A percentile compares a stretch with the other conserved stretches of the same genome.
These are phyloP conservation scores for Cladorrhinum sp. DNA, from an alignment of 2,329 filamentous ascomycete species.

Conservation along the genomic window DNA sequence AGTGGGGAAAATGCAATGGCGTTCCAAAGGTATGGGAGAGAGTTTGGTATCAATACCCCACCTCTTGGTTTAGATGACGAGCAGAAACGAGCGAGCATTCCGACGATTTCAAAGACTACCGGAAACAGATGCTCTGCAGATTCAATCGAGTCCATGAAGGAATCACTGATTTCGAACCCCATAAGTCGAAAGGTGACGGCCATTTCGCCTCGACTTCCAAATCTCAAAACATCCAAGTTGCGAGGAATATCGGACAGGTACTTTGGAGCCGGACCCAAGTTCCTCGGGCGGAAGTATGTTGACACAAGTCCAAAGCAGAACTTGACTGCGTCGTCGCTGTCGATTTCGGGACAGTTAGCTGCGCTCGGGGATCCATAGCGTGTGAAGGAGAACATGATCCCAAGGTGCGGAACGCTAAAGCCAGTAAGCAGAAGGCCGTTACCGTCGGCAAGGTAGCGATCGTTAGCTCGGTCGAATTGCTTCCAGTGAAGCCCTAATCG, in stretches of 20 bases:
- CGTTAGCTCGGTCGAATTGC: slow-evolving; percentile 46
- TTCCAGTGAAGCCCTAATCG: slow-evolving; percentile 53
- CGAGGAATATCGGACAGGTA: neutral
- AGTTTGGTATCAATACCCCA: neutral
- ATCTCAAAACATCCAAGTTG: neutral
- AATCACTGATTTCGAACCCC: neutral
- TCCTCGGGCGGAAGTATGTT: neutral
- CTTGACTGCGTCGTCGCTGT: neutral
- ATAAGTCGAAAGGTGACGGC: neutral
- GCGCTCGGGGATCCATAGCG: neutral
- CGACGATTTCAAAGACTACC: neutral
- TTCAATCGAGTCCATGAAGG: neutral
- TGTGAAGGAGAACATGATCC: slow-evolving; percentile 1
- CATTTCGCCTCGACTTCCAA: neutral
- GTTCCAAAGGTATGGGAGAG: neutral
- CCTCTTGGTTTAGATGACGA: neutral
- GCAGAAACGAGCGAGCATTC: neutral
- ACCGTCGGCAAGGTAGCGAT: slow-evolving; percentile 48
- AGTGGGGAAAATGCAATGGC: neutral
- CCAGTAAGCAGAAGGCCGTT: slow-evolving; percentile 36
- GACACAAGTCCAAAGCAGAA: neutral
- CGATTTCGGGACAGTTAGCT: neutral
- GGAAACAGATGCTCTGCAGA: neutral
- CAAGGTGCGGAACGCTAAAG: neutral
- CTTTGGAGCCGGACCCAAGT: neutral